Evolutionary conservation across 352 stramenopile genomes (phyloP), one percentile per base, ranked within the genome.

Genomic region (Pythium phragmiticola): DNA sequence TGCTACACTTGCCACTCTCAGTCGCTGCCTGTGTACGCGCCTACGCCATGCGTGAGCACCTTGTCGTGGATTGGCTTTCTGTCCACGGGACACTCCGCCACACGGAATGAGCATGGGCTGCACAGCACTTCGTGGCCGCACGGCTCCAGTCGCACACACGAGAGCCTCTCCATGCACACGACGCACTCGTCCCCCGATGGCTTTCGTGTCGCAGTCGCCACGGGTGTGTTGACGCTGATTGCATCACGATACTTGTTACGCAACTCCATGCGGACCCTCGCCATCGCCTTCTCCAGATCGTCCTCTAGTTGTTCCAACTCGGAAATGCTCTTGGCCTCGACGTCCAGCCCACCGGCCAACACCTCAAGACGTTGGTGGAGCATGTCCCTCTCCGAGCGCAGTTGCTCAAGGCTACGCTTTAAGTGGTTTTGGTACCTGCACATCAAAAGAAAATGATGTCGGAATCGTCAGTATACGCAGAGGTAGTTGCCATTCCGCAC

Each of bases 111-210:
- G 28, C 81, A 92, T 14, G 54, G 57, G 19, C 66, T 75, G 43
- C 84, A 92, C 17, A 92, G 73, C 36, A 88, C 76, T 23, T 81
- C 72, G 55, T 92, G 84, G 7, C 69, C 75, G 33, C 84, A 92
- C 0, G 84, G 80, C 5, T 83, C 51, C 12, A 90, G 53, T 28
- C 82, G 69, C 7, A 92, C 80, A 0, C 77, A 77, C 7, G 75
- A 61, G 1, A 68, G 65, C 28, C 86, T 56, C 17, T 60, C 48
- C n/a, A 89, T 70, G 51, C 84, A 92, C 26, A 84, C 77, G 33
- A 91, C 71, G 13, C 84, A 92, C 1, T 4, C 26, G 14, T 64
- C 48, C 3, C 57, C 48, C 7, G 46, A 50, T 21, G 33, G 9
- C 39, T 60, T 63, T 5, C 2, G 5, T 1, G 26, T 3, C 1